Evolutionary conservation across 2,329 filamentous ascomycete genomes (phyloP).

Genomic region (Plenodomus lindquistii): DNA sequence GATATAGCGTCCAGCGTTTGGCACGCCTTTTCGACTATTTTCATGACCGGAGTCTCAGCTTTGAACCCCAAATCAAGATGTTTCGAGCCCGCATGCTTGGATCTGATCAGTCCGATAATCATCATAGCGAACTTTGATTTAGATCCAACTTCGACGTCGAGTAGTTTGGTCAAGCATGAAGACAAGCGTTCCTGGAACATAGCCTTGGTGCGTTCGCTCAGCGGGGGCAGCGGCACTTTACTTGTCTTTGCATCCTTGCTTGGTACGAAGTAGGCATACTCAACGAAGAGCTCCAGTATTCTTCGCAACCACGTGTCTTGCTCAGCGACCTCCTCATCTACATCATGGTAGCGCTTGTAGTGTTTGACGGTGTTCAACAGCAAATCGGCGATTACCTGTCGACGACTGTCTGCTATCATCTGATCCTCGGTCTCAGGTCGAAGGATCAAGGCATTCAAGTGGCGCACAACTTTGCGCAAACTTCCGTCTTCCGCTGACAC

Average conservation of each 20-base stretch:
- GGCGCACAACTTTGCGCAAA: conserved; percentile 57
- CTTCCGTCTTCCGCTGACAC: conserved; percentile 59
- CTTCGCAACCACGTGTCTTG: conserved; percentile 50
- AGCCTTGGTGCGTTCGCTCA: conserved; percentile 54
- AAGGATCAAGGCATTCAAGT: conserved; percentile 53
- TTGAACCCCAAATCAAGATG: conserved; percentile 52
- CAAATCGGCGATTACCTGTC: conserved; percentile 57
- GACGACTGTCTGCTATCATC: conserved; percentile 49
- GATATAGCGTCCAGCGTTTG: conserved; percentile 35
- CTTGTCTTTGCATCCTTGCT: conserved; percentile 35
- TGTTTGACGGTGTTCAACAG: conserved; percentile 56
- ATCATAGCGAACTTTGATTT: conserved; percentile 32
- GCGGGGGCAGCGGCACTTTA: conserved; percentile 47
- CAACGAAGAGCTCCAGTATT: conserved; percentile 52
- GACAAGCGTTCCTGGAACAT: conserved; percentile 60
- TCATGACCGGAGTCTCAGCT: conserved; percentile 50
- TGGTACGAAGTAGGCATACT: conserved; percentile 55
- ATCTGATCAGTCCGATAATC: conserved; percentile 34
- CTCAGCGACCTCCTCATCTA: conserved; percentile 30
- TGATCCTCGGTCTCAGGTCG: conserved; percentile 52
- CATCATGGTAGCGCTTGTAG: conserved; percentile 37
- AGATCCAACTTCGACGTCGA: conserved; percentile 34
- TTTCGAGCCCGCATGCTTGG: conserved; percentile 34
- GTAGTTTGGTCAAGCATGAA: conserved; percentile 58
- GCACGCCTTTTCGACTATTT: conserved; percentile 41